Conservation (phyloP, 208 protist genomes). For the Tritrichomonas foetus region DNA sequence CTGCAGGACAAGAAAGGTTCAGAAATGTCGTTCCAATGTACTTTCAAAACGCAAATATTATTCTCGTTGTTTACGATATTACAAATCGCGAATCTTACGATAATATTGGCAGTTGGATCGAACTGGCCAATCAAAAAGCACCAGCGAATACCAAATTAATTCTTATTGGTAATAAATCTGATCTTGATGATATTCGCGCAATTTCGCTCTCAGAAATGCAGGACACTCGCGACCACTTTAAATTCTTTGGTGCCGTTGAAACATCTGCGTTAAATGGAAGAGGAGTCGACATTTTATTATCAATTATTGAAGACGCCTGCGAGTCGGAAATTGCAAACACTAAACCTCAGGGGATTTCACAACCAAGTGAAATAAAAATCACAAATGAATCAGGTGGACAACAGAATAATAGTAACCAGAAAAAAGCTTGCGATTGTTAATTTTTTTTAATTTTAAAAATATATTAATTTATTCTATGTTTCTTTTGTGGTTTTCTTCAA, state of each 20-base stretch:
- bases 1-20: slow-evolving; percentile 19
- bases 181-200: background rate
- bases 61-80: slow-evolving; percentile 2
- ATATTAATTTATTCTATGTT: no score
- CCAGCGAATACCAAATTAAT: background rate
- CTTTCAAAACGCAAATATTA: background rate
- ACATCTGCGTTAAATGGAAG: background rate
- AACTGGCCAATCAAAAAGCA: background rate
- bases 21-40: slow-evolving; percentile 29
- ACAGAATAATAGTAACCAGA: no score
- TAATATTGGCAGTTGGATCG: background rate
- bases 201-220: background rate
- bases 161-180: slow-evolving; percentile 20
- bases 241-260: background rate
- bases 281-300: background rate
- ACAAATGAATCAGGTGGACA: no score
- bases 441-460: no score
- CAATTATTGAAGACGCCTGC: no score
- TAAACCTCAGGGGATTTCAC: no score
- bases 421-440: no score
- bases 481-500: no score
- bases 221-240: background rate
- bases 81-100: background rate
- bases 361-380: no score
- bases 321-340: no score